A percentile compares a stretch with the other conserved stretches of the same genome.
phyloP scores from a whole-genome alignment of 2,329 filamentous ascomycete species.

The Acrocalymma vagum region DNA sequence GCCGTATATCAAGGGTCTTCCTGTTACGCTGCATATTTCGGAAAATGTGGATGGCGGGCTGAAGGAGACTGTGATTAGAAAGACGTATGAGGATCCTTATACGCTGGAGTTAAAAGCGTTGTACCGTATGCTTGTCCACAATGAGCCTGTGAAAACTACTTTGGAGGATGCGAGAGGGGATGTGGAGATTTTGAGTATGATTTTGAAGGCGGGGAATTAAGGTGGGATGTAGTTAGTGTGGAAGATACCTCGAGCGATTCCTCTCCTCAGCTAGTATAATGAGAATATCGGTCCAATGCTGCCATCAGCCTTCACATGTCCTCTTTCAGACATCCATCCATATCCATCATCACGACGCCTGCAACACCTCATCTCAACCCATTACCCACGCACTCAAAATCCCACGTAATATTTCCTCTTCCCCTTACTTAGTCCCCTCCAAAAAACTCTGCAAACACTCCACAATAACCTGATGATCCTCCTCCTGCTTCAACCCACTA shows the following conservation, averaged over 20 bases:
- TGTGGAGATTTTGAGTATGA: slow-evolving; percentile 50
- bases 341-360: no score
- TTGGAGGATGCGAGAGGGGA: slow-evolving; percentile 53
- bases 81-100: slow-evolving; percentile 59
- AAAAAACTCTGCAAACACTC: slow-evolving; percentile 52
- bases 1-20: slow-evolving; percentile 65
- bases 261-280: no score
- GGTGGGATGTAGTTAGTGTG: neutral
- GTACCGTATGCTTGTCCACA: slow-evolving; percentile 43
- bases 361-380: no score
- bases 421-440: no score
- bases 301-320: no score
- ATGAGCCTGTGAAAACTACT: slow-evolving; percentile 52
- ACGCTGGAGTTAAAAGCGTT: slow-evolving; percentile 47
- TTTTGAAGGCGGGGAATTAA: slow-evolving; percentile 29
- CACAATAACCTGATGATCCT: slow-evolving; percentile 78
- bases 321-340: no score
- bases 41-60: slow-evolving; percentile 27
- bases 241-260: no score
- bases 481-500: slow-evolving; percentile 76
- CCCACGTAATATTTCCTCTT: no score
- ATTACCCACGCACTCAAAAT: no score
- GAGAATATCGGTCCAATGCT: no score
- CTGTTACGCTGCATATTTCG: slow-evolving; percentile 41
- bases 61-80: slow-evolving; percentile 50